These are phyloP conservation scores for Cylindrodendrum hubeiense DNA, from an alignment of 2,329 filamentous ascomycete species.

Conservation along the genomic window DNA sequence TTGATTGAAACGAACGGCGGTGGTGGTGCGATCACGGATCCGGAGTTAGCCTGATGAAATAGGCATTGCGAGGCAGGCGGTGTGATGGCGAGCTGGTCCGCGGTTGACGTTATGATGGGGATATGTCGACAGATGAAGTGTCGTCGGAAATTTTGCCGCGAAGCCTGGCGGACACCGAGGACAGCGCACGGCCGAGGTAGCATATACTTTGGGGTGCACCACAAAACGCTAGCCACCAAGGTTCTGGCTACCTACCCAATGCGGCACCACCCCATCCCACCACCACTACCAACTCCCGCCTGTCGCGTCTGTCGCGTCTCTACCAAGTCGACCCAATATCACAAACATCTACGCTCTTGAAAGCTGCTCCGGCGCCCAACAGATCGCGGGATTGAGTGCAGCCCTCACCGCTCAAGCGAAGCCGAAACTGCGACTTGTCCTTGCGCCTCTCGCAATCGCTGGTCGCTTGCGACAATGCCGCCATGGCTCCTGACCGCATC, in stretches of 20 bases:
- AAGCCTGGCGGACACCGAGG: conserved; percentile 37
- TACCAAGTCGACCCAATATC: conserved; percentile 27
- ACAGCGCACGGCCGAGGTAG: conserved; percentile 40
- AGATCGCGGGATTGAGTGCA: background rate
- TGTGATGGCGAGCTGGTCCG: conserved; percentile 54
- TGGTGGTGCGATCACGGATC: conserved; percentile 57
- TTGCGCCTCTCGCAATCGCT: conserved; percentile 8
- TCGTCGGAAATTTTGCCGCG: conserved; percentile 53
- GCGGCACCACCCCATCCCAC: conserved; percentile 33
- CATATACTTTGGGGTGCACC: conserved; percentile 32
- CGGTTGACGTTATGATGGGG: conserved; percentile 43
- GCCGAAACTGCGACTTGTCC: background rate
- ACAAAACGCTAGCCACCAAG: background rate
- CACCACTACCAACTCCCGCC: conserved; percentile 35
- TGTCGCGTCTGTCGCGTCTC: conserved; percentile 46
- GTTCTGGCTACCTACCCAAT: conserved; percentile 38
- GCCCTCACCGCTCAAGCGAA: background rate
- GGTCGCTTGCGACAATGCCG: conserved; percentile 58
- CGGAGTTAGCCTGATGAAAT: conserved; percentile 58
- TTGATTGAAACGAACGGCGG: conserved; percentile 54
- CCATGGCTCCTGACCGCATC: conserved; percentile 76
- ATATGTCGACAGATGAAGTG: conserved; percentile 47
- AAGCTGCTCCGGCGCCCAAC: background rate
- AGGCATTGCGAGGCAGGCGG: conserved; percentile 54
- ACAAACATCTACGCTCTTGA: conserved; percentile 9